Percentiles rank a stretch among this genome's conserved stretches.
These are phyloP conservation scores for Pichia sp. DNA, from an alignment of 1,139 yeast genomes.

Conservation along the genomic window DNA sequence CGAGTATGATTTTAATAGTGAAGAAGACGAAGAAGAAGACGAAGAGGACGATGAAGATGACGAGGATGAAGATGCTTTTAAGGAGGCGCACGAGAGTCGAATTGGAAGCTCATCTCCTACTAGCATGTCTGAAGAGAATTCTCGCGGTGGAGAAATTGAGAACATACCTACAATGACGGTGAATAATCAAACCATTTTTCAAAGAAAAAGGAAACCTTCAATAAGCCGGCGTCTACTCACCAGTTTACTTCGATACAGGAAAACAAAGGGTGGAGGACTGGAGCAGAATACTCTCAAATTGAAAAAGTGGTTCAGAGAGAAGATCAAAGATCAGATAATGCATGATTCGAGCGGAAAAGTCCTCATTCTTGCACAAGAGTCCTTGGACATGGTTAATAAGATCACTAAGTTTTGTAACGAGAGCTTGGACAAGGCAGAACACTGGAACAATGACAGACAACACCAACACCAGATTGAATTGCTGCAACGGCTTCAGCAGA, in stretches of 20 bases:
- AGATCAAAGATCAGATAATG: constrained; percentile 27
- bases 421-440: constrained; percentile 77
- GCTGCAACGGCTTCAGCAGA: constrained; percentile 24
- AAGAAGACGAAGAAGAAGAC: constrained; percentile 12
- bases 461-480: constrained; percentile 26
- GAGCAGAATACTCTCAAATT: constrained; percentile 13
- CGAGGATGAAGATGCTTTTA: constrained; percentile 8
- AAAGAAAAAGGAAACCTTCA: constrained; percentile 17
- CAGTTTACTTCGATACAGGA: constrained; percentile 26
- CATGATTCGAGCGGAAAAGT: constrained; percentile 57
- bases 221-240: constrained; percentile 27
- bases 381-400: constrained; percentile 80
- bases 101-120: background rate
- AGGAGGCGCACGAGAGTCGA: background rate
- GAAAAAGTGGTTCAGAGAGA: constrained; percentile 27
- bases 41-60: constrained; percentile 11
- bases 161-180: constrained; percentile 17
- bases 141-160: constrained; percentile 13
- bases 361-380: constrained; percentile 78
- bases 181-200: constrained; percentile 12
- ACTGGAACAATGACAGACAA: constrained; percentile 47
- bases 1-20: constrained; percentile 17
- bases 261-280: constrained; percentile 9
- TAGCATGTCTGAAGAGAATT: constrained; percentile 1
- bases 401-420: constrained; percentile 81